phyloP scores from a whole-genome alignment of 345 rosid genomes.

The Clausena lansium region DNA sequence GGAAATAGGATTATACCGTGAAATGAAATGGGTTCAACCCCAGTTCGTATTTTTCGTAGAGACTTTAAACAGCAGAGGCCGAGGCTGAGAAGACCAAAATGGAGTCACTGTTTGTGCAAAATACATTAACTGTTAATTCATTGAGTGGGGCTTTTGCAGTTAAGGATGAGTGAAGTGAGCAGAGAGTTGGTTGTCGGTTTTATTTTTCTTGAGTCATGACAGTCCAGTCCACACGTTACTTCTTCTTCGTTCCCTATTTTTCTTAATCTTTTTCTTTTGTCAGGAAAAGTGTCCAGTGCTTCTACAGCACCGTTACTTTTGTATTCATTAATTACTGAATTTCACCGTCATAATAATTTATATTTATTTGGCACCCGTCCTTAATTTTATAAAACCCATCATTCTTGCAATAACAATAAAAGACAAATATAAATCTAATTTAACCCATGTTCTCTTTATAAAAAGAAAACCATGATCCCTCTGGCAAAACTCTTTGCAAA shows the following conservation, averaged over 20 bases:
- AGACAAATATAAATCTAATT: too few relatives aligned
- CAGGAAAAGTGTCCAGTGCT: too few relatives aligned
- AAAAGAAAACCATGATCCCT: too few relatives aligned
- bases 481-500: too few relatives aligned
- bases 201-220: neutral
- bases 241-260: neutral
- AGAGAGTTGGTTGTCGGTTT: neutral
- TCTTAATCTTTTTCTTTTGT: too few relatives aligned
- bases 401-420: too few relatives aligned
- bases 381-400: too few relatives aligned
- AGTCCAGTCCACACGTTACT: neutral
- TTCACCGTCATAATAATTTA: too few relatives aligned
- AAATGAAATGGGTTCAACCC: conserved; percentile 6
- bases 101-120: neutral
- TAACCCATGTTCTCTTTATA: too few relatives aligned
- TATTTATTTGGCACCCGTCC: fast-evolving
- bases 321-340: too few relatives aligned
- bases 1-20: neutral
- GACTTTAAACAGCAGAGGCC: neutral
- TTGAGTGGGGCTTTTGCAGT: neutral
- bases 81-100: neutral
- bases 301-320: too few relatives aligned
- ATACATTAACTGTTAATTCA: neutral
- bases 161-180: neutral
- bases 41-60: neutral